Evolutionary conservation across 1,284 basidiomycete genomes (phyloP), one percentile per base, ranked within the genome.

Genomic region (Pseudozyma sp.): DNA sequence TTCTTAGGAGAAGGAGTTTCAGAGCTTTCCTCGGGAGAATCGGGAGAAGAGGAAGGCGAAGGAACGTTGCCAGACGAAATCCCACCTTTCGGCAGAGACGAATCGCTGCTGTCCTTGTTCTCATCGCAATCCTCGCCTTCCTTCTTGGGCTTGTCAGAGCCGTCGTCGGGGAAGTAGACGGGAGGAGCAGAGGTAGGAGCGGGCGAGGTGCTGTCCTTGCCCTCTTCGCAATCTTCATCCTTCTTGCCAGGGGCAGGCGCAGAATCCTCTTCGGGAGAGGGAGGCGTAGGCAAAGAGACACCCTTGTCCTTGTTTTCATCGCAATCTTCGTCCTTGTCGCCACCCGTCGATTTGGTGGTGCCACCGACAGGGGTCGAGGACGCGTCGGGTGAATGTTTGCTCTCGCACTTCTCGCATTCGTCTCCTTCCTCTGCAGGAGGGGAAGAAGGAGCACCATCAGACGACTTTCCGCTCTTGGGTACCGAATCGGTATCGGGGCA

Each of bases 51-150:
- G n/a, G 57, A 43, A 16, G 47, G 34, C 25, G 25, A 31, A 11
- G 54, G 36, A 14, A 34, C 47, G 50, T 34, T 31, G 25, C 61
- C 49, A 10, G 60, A 63, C 42, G 60, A 50, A 13, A 44, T 45
- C 36, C 54, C 54, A 18, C 47, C 48, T 14, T 9, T 48, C 9
- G 55, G 42, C 35, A 19, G 1, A 16, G 64, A 25, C 13, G 64
- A 56, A 21, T 49, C 18, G 13, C 31, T 43, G 16, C 45, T 42
- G 12, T 54, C 38, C 18, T 39, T 38, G 35, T 35, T 40, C 19
- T 52, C 39, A 21, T 45, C 53, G 18, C 53, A 55, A 13, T 40
- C 55, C 35, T 57, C 34, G 3, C 40, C 53, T 16, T 38, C 51
- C 39, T 40, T 40, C 39, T 40, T 40, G 39, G 16, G 39, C 39